These are phyloP conservation scores for Solanum aculeatissimum DNA, from an alignment of 305 asterid genomes.

Conservation along the genomic window DNA sequence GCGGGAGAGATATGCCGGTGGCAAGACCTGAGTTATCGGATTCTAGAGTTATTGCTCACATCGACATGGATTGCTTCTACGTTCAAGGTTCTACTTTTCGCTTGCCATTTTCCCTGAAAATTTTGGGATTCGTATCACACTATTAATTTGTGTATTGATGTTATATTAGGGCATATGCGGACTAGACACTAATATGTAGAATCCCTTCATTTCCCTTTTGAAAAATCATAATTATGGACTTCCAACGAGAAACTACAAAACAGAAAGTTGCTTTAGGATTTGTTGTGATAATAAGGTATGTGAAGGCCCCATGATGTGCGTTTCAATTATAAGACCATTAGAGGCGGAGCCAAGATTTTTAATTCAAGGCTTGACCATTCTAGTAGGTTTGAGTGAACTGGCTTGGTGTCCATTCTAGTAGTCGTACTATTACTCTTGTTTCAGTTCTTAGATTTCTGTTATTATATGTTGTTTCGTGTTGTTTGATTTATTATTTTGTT, in stretches of 20 bases:
- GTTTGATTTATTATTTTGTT: background rate
- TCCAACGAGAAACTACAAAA: background rate
- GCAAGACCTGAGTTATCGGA: conserved; percentile 63
- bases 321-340: background rate
- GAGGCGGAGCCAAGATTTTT: background rate
- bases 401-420: background rate
- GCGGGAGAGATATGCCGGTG: conserved; percentile 47
- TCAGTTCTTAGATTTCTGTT: background rate
- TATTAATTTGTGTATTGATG: background rate
- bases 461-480: background rate
- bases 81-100: conserved; percentile 56
- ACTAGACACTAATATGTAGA: background rate
- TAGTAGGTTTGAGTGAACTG: background rate
- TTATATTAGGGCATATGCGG: background rate
- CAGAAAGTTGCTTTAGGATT: background rate
- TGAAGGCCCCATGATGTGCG: background rate
- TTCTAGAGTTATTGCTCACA: conserved; percentile 78
- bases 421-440: background rate
- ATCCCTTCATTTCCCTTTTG: background rate
- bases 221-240: background rate
- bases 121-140: background rate
- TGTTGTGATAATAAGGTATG: background rate
- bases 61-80: conserved; percentile 94
- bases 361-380: background rate
- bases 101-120: background rate